These are phyloP conservation scores for Wickerhamiella azyma DNA, from an alignment of 805 yeast species.

Conservation along the genomic window DNA sequence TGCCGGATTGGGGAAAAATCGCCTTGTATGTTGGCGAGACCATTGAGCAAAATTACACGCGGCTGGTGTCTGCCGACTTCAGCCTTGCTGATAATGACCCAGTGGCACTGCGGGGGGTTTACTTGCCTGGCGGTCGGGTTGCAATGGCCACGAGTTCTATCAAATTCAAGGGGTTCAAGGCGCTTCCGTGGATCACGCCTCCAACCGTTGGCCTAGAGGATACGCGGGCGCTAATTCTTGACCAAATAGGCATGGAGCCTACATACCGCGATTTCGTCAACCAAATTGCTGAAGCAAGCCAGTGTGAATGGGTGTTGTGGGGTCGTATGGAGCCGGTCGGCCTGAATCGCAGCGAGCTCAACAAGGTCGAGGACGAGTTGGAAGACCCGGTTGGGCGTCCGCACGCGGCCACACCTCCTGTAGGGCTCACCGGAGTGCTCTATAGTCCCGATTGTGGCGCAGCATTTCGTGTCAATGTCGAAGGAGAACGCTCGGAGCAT, in stretches of 20 bases:
- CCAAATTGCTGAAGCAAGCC: slow-evolving; percentile 33
- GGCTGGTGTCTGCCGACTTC: slow-evolving; percentile 4
- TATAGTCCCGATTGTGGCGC: slow-evolving; percentile 88
- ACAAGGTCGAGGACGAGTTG: slow-evolving; percentile 59
- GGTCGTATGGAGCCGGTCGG: slow-evolving; percentile 56
- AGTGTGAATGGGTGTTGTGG: slow-evolving; percentile 61
- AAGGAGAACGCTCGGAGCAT: slow-evolving; percentile 48
- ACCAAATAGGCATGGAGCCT: slow-evolving; percentile 35
- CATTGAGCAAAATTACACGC: slow-evolving; percentile 4
- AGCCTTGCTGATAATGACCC: not conserved
- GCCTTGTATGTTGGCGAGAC: slow-evolving; percentile 9
- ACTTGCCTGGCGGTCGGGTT: slow-evolving; percentile 25
- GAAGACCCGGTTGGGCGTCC: slow-evolving; percentile 70
- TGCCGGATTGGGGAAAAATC: not conserved
- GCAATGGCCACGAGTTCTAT: slow-evolving; percentile 22
- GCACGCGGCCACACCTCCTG: slow-evolving; percentile 40
- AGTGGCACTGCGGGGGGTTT: slow-evolving; percentile 22
- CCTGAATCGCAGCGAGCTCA: slow-evolving; percentile 38
- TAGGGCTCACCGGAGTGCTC: slow-evolving; percentile 44
- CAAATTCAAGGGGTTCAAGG: slow-evolving; percentile 24
- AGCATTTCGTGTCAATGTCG: slow-evolving; percentile 22
- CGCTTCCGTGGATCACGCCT: slow-evolving; percentile 32
- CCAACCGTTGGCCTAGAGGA: slow-evolving; percentile 33
- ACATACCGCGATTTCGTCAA: slow-evolving; percentile 42
- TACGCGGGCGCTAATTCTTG: slow-evolving; percentile 28